Evolutionary conservation across 2,329 filamentous ascomycete genomes (phyloP).

Genomic region (Calonectria pseudoreteaudii): DNA sequence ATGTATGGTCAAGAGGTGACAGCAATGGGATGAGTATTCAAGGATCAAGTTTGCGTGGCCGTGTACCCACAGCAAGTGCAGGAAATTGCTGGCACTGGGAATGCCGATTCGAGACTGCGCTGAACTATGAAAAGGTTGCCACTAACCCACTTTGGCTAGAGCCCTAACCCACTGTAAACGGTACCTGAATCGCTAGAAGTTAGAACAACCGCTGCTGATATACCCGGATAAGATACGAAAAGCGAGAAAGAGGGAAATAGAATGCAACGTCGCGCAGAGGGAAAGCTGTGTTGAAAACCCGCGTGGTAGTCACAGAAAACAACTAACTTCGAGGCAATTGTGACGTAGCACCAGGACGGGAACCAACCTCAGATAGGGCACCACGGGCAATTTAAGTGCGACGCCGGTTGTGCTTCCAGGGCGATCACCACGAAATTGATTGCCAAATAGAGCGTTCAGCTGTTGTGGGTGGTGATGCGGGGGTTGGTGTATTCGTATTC

Average conservation of each 20-base stretch:
- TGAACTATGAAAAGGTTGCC: constrained; percentile 31
- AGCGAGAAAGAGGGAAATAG: neutral
- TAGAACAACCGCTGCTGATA: constrained; percentile 15
- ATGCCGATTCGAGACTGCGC: constrained; percentile 40
- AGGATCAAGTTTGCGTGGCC: constrained; percentile 33
- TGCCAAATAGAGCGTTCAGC: constrained; percentile 28
- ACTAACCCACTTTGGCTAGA: constrained; percentile 41
- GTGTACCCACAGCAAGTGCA: constrained; percentile 44
- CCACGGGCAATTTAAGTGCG: constrained; percentile 39
- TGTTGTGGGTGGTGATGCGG: constrained; percentile 20
- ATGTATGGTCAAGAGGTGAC: constrained; percentile 28
- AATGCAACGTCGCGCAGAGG: constrained; percentile 8
- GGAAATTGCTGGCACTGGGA: constrained; percentile 53
- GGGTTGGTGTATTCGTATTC: constrained; percentile 18
- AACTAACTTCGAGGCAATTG: neutral
- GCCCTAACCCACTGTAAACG: constrained; percentile 29
- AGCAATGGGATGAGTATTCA: constrained; percentile 32
- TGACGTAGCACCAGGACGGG: constrained; percentile 38
- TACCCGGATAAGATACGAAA: constrained; percentile 14
- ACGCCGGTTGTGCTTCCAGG: constrained; percentile 33
- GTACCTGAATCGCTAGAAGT: constrained; percentile 42
- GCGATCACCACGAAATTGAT: constrained; percentile 32
- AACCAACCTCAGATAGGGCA: constrained; percentile 32
- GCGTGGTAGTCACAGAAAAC: neutral
- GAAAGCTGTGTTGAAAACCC: neutral